phyloP scores from a whole-genome alignment of 441 rosid species.

The Croton setiger region DNA sequence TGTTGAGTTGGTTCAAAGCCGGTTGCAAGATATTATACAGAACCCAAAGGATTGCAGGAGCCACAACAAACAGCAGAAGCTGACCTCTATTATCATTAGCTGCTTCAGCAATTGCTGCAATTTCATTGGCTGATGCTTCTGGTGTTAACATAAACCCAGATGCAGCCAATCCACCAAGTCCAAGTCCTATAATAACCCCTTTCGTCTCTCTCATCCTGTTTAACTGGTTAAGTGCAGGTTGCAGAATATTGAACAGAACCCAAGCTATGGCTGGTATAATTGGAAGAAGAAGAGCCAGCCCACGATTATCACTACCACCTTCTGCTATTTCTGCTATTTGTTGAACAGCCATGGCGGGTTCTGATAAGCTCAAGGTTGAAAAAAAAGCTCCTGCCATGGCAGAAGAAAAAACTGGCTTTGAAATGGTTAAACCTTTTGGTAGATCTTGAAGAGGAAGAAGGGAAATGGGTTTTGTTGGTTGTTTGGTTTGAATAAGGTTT shows the following conservation, averaged over 20 bases:
- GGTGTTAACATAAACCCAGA: conserved; percentile 42
- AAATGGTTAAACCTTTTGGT: conserved; percentile 40
- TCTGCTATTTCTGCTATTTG: conserved; percentile 58
- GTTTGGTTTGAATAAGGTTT: conserved; percentile 23
- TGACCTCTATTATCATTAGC: conserved; percentile 66
- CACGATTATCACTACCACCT: conserved; percentile 73
- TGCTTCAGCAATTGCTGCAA: conserved; percentile 44
- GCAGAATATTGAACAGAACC: conserved; percentile 94
- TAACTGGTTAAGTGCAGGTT: conserved; percentile 86
- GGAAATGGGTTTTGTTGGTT: conserved; percentile 36
- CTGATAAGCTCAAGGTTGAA: conserved; percentile 56
- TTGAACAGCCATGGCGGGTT: conserved; percentile 80
- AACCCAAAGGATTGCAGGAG: conserved; percentile 55
- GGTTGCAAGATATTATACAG: conserved; percentile 54
- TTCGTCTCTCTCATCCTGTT: conserved; percentile 62
- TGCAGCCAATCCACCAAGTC: conserved; percentile 63
- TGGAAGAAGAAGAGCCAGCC: conserved; percentile 73
- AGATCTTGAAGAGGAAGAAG: conserved; percentile 36
- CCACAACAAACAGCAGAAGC: conserved; percentile 46
- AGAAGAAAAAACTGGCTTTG: conserved; percentile 31
- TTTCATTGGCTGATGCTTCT: conserved; percentile 48
- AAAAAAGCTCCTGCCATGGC: conserved; percentile 81
- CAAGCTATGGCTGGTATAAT: conserved; percentile 78
- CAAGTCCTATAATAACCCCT: conserved; percentile 67
- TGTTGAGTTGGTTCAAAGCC: conserved; percentile 58